Evolutionary conservation across 2,329 filamentous ascomycete genomes (phyloP), one percentile per base, ranked within the genome.

Genomic region (Pseudogymnoascus sp.): DNA sequence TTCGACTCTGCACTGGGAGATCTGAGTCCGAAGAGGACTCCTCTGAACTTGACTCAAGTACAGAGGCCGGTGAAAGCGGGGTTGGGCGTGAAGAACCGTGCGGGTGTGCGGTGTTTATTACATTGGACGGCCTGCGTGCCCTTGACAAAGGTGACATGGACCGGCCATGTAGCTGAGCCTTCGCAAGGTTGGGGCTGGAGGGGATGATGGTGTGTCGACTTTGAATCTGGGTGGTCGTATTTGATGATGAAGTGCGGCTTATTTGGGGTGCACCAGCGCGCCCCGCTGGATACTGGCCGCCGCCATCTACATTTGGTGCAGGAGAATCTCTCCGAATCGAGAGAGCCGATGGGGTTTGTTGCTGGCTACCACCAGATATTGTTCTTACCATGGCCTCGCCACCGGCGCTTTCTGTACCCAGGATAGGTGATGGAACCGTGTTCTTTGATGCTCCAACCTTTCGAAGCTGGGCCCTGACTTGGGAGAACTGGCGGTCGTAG

Each of bases 391-490:
- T 82, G 55, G 72, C 77, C 69, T 77, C 83, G 66, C 71, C 75
- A 33, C 67, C 67, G 63, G 64, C 65, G 66, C 72, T 67, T 69
- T 69, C 67, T 62, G 78, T 73, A 33, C 80, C 78, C 13, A 81
- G 83, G 13, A 81, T 70, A 1, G 86, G 84, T 1, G 85, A 85
- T 1, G 82, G 80, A 1, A 80, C 79, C 15, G 79, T 75, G 62
- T 77, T 72, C 63, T 81, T 81, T 60, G 80, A 79, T 5, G 81
- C 81, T 2, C 82, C 85, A 45, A 87, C 85, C 71, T 88, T 94
- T 65, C 89, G 86, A 79, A 97, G 91, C 76, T 97, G 92, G 18
- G 89, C 92, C 67, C 90, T 86, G 58, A 97, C 90, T 72, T 97
- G 91, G 0, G 90, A 89, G 29, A 95, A 83, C 76, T 97, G 91